A percentile compares a stretch with the other conserved stretches of the same genome.
Conservation (phyloP, 768 basidiomycete species). For the Cystobasidium tubakii region DNA sequence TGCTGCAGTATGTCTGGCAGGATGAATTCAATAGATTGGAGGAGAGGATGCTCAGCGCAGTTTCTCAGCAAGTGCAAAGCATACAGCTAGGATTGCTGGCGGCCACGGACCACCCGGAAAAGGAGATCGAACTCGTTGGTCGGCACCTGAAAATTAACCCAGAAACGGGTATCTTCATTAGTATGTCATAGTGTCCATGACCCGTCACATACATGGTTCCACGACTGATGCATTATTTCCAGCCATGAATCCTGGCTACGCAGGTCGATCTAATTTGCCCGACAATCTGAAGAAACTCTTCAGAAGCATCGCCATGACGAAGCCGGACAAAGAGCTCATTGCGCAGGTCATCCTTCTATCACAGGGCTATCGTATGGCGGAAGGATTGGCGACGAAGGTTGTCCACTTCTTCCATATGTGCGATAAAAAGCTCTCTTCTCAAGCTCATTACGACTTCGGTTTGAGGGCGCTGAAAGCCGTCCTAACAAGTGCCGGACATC, state of each 20-base stretch:
- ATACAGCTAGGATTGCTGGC: slow-evolving; percentile 88
- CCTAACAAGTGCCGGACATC: slow-evolving; percentile 88
- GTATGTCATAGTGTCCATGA: slow-evolving; percentile 47
- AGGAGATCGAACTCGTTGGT: slow-evolving; percentile 90
- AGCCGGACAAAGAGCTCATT: slow-evolving; percentile 94
- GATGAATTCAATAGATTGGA: slow-evolving; percentile 98
- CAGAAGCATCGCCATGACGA: slow-evolving; percentile 93
- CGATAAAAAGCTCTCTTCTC: slow-evolving; percentile 89
- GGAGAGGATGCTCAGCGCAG: slow-evolving; percentile 93
- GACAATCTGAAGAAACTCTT: slow-evolving; percentile 53
- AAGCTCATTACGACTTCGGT: slow-evolving; percentile 99
- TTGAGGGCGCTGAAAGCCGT: slow-evolving; percentile 95
- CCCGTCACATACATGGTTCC: no score
- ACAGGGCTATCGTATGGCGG: slow-evolving; percentile 96
- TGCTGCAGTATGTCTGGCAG: slow-evolving; percentile 56
- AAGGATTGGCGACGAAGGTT: slow-evolving; percentile 93
- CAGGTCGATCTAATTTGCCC: slow-evolving; percentile 72
- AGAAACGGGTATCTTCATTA: slow-evolving; percentile 99
- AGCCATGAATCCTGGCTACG: slow-evolving; percentile 80
- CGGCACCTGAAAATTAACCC: slow-evolving; percentile 87
- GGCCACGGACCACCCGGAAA: slow-evolving; percentile 72
- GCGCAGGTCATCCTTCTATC: slow-evolving; percentile 99
- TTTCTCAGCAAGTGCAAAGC: slow-evolving; percentile 97
- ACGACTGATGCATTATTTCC: background rate
- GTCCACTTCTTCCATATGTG: slow-evolving; percentile 99